These are phyloP conservation scores for Herpetospermum pedunculosum DNA, from an alignment of 306 rosid genomes.

Conservation along the genomic window DNA sequence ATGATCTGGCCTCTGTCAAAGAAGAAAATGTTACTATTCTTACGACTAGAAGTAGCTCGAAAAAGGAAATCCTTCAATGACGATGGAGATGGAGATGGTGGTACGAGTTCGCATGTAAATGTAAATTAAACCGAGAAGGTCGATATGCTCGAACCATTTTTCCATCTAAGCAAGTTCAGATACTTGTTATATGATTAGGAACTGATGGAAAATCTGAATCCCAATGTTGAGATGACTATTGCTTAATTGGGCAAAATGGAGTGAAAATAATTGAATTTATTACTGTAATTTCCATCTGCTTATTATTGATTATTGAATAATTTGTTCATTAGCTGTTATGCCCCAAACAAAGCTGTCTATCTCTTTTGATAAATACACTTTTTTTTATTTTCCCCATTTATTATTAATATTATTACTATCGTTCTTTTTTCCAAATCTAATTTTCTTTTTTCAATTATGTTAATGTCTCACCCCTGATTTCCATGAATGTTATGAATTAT, in stretches of 20 bases:
- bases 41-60: neutral
- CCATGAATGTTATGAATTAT: neutral
- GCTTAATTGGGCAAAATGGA: neutral
- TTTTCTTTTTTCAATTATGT: neutral
- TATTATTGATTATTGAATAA: neutral
- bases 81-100: neutral
- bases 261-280: conserved; percentile 2
- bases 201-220: conserved; percentile 1
- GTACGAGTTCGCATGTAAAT: neutral
- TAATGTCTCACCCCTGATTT: neutral
- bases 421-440: neutral
- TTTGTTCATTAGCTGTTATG: neutral
- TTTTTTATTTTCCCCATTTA: neutral
- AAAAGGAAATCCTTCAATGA: neutral
- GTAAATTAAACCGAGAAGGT: neutral
- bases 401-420: neutral
- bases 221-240: neutral
- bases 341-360: neutral
- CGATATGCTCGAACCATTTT: neutral
- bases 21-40: conserved; percentile 11
- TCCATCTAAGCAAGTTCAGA: neutral
- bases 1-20: conserved; percentile 21
- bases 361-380: neutral
- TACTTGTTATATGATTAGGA: neutral
- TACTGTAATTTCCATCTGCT: neutral